Base-by-base conservation (phyloP, 495 filamentous ascomycete genomes). In the Poronia punctata region DNA sequence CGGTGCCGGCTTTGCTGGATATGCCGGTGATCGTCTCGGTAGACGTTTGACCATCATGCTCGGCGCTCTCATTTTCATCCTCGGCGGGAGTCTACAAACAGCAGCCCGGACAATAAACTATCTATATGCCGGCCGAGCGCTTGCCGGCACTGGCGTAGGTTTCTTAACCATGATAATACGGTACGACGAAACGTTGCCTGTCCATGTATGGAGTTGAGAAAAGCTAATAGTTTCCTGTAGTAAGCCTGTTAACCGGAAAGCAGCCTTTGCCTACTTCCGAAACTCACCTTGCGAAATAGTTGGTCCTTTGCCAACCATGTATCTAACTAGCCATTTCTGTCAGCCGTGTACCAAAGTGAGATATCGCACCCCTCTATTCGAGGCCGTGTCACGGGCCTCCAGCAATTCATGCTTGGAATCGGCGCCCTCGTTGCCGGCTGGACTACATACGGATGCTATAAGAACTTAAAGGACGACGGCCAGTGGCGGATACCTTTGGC, bases 341-440 rank as follows among this genome's bases (percentile, higher is more conserved):
- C 60, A 48, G 69, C 70, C 20, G 49, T 71, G 3, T 75, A 75
- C 50, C 68, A 75, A 40, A 64, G 63, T 29, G 70, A 75, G 39
- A 56, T 75, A 7, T 57, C 62, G 5, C 71, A 73, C 48, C 71
- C 68, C 0, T 54, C 52, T 20, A 75, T 75, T 45, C 64, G 70
- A 35, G 71, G 72, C 21, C 64, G 71, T n/a, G 55, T 76, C 25
- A 79, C 75, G 4, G 66, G 70, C 7, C 55, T 79, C 3, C 74
- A 78, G 47, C 74, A 80, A 49, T 78, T 80, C 48, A 79, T 79
- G 75, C 38, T 80, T 10, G 76, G 76, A 12, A 65, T 79, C 39
- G 75, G 75, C 6, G 67, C 68, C 17, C 60, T 72, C 31, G 48
- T 66, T 19, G 64, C 68, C 14, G 62, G 64, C 9, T 60, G 69